These are phyloP conservation scores for Talaromyces sp. DNA, from an alignment of 2,329 filamentous ascomycete species.

Conservation along the genomic window DNA sequence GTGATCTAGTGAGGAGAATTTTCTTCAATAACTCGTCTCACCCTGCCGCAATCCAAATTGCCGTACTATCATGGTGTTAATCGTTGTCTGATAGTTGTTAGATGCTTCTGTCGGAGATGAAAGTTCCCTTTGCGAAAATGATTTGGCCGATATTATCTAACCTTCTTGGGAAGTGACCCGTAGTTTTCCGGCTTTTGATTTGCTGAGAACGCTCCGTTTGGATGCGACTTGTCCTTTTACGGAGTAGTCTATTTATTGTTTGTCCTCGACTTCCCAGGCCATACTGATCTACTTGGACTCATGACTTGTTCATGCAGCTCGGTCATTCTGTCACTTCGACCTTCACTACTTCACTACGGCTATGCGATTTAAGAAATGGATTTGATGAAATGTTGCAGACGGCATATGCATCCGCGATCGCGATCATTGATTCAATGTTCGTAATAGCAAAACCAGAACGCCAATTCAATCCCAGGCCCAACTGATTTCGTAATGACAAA, in stretches of 20 bases:
- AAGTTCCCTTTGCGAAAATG: constrained; percentile 14
- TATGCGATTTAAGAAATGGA: not conserved
- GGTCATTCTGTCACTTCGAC: not conserved
- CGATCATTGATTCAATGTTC: not conserved
- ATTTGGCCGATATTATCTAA: not conserved
- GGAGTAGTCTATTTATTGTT: not conserved
- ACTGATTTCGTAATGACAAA: not conserved
- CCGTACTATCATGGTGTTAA: constrained; percentile 42
- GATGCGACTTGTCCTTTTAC: not conserved
- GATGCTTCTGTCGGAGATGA: not conserved
- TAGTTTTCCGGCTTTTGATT: not conserved
- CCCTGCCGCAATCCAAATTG: constrained; percentile 40
- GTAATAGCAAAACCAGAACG: not conserved
- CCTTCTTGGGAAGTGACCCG: not conserved
- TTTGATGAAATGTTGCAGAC: not conserved
- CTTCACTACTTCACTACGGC: not conserved
- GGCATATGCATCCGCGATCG: not conserved
- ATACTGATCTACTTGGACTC: not conserved
- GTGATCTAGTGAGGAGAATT: not conserved
- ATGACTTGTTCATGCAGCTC: not conserved
- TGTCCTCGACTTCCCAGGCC: not conserved
- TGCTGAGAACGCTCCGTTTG: not conserved
- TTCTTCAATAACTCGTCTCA: constrained; percentile 25
- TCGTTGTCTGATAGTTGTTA: not conserved
- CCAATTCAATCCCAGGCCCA: not conserved